Base-by-base conservation (phyloP, 1,284 basidiomycete species). In the Ganoderma sp. region DNA sequence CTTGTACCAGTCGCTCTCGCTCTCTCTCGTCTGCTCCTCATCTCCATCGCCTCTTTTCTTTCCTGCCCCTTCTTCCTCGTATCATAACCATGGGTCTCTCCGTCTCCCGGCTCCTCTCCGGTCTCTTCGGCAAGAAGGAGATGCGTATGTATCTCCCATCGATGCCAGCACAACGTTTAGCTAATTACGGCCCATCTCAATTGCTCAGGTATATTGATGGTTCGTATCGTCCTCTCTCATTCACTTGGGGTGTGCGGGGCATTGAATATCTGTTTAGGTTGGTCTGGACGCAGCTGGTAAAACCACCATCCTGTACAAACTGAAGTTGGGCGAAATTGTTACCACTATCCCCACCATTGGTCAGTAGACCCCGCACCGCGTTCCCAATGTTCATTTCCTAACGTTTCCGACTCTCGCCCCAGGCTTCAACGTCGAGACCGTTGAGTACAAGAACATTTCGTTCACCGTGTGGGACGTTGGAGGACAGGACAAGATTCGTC, bases 321-420 rank as follows among this genome's bases (percentile, higher is more conserved):
- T 94, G 75, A 99, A 99, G 87, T 90, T 99, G 66, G 97, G 97
- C 81, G 97, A 99, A 85, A 98, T 97, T 82, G 97, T 99, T 80
- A 99, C 97, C 73, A 99, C 97, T 73, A 99, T 99, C 81, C 97
- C 97, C 70, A 99, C 97, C 78, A 99, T 99, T 81, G 96, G 96
- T 96, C 77, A 79, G 92, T 87, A 74, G 72, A 72, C 58, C 45
- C 57, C 9, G 32, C 32, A 32, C 42, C 28, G 48, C 50, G 43
- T 41, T 34, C 65, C 65, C 37, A 48, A 25, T 34, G 42, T 54
- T 19, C 52, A 9, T n/a, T 15, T 32, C 64, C 56, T 71, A 50
- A 64, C 34, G 15, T 66, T 63, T 61, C 43, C 43, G 54, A 45
- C 63, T 25, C 1, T 25, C 63, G 22, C 58, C 25, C 15, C 34